These are phyloP conservation scores for Coelastrella sp. DNA, from an alignment of 139 green algal species.

Conservation along the genomic window DNA sequence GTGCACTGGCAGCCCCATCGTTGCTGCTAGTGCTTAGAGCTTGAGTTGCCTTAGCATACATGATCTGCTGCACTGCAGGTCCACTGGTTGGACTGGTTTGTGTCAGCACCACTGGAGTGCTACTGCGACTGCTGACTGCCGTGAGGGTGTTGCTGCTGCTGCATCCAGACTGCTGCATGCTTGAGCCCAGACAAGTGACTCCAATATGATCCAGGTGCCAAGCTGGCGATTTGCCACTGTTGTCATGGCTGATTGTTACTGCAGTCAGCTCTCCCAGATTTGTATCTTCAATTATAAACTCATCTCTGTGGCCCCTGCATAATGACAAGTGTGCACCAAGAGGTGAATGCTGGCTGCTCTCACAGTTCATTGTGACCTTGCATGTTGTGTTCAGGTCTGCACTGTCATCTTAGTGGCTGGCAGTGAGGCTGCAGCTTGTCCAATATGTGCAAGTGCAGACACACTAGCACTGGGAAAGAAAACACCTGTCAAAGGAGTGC, in stretches of 20 bases:
- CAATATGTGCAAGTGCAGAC: too few relatives aligned
- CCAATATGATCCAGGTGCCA: conserved; percentile 36
- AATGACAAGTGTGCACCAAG: background rate
- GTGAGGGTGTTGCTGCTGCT: conserved; percentile 9
- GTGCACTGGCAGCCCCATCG: too few relatives aligned
- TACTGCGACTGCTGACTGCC: background rate
- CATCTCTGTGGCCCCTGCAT: conserved; percentile 20
- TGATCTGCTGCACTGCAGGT: background rate
- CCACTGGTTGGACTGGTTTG: too few relatives aligned
- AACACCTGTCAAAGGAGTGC: conserved; percentile 28
- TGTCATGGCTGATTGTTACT: conserved; percentile 47
- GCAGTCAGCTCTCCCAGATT: conserved; percentile 31
- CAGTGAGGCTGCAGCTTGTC: too few relatives aligned
- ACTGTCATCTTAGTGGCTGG: too few relatives aligned
- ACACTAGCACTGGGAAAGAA: too few relatives aligned
- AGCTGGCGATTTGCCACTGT: conserved; percentile 25
- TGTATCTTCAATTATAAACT: conserved; percentile 30
- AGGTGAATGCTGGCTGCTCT: background rate
- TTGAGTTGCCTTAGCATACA: background rate
- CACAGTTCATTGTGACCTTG: too few relatives aligned
- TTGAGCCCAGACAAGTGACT: conserved; percentile 4
- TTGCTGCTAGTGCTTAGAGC: background rate
- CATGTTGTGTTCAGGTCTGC: too few relatives aligned
- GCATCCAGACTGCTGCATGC: background rate
- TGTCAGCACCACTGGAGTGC: too few relatives aligned